phyloP scores from a whole-genome alignment of 2,329 filamentous ascomycete genomes.

The Fusarium denticulatum region DNA sequence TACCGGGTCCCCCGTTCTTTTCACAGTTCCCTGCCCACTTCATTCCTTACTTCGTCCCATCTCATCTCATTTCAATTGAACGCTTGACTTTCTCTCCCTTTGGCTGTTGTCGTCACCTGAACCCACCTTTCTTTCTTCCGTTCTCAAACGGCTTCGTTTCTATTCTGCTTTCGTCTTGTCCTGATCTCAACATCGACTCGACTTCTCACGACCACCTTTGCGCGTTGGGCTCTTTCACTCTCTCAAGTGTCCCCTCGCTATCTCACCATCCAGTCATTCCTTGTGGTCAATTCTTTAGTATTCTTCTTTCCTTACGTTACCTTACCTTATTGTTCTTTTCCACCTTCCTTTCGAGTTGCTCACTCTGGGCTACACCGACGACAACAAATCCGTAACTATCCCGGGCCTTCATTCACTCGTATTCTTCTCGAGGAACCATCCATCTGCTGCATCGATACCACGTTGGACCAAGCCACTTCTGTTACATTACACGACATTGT shows the following conservation, averaged over 20 bases:
- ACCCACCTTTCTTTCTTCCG: slow-evolving; percentile 23
- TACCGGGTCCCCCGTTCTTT: slow-evolving; percentile 33
- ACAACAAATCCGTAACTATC: slow-evolving; percentile 1
- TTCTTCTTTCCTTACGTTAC: slow-evolving; percentile 16
- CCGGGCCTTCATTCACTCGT: slow-evolving; percentile 23
- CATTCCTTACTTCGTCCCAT: slow-evolving; percentile 29
- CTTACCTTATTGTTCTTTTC: slow-evolving; percentile 2
- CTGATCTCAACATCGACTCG: not conserved
- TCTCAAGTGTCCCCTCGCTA: slow-evolving; percentile 27
- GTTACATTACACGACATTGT: slow-evolving; percentile 21
- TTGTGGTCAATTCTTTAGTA: slow-evolving; percentile 17
- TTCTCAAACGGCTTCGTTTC: slow-evolving; percentile 26
- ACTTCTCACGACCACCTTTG: slow-evolving; percentile 19
- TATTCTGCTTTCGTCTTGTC: slow-evolving; percentile 27
- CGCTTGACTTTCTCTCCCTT: slow-evolving; percentile 20
- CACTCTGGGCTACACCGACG: slow-evolving; percentile 11
- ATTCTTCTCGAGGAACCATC: slow-evolving; percentile 32
- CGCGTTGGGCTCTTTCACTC: slow-evolving; percentile 34
- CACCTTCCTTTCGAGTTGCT: not conserved
- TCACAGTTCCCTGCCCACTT: slow-evolving; percentile 12
- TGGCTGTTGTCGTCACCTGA: slow-evolving; percentile 24
- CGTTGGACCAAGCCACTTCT: slow-evolving; percentile 30
- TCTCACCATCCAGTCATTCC: slow-evolving; percentile 22
- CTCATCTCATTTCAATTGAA: slow-evolving; percentile 34
- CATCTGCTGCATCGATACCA: slow-evolving; percentile 37